phyloP scores from a whole-genome alignment of 306 rosid genomes.

The Pterocarpus macrocarpus region DNA sequence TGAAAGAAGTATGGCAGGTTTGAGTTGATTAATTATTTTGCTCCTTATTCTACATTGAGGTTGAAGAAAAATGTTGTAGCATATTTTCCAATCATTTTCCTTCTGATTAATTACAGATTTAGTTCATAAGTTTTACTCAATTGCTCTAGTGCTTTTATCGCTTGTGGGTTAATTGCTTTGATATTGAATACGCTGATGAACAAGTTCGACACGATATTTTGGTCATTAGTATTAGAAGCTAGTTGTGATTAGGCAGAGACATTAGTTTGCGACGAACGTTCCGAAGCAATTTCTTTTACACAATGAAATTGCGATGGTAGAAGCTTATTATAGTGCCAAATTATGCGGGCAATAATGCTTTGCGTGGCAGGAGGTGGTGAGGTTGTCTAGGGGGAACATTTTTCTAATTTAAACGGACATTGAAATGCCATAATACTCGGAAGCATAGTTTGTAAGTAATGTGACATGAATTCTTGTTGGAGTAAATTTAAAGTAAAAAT shows the following conservation, averaged over 20 bases:
- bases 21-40: constrained; percentile 24
- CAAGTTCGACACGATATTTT: too few species aligned
- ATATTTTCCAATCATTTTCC: background rate
- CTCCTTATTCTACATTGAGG: constrained; percentile 16
- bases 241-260: too few species aligned
- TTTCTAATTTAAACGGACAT: too few species aligned
- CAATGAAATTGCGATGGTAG: background rate
- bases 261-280: too few species aligned
- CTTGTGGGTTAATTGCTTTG: background rate
- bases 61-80: background rate
- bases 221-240: too few species aligned
- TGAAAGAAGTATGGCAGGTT: constrained; percentile 26
- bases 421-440: too few species aligned
- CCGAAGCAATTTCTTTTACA: background rate
- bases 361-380: too few species aligned
- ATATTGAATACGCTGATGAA: background rate
- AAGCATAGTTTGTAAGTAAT: too few species aligned
- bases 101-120: background rate
- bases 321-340: background rate
- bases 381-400: too few species aligned
- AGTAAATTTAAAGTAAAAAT: too few species aligned
- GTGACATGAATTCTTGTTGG: too few species aligned
- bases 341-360: background rate
- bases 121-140: background rate
- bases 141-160: background rate